Percentiles rank a stretch among this genome's conserved stretches.
Conservation (phyloP, 2,329 filamentous ascomycete species). For the Tolypocladium pustulatum region DNA sequence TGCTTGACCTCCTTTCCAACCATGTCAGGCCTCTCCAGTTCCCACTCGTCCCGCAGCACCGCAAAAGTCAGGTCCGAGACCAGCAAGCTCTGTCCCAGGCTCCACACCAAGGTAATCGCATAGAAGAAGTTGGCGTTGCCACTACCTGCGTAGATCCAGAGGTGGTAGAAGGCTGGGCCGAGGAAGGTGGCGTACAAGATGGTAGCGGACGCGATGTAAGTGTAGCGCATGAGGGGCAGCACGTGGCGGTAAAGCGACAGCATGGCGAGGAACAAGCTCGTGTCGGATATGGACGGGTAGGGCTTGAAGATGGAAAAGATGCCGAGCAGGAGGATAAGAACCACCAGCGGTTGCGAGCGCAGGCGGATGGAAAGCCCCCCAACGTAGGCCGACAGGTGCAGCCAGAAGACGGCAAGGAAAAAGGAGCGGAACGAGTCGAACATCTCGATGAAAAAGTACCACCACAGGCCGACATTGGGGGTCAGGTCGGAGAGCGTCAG, state of each 20-base stretch:
- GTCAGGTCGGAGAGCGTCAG: constrained; percentile 85
- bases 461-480: constrained; percentile 94
- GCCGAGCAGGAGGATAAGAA: constrained; percentile 73
- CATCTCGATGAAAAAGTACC: constrained; percentile 99
- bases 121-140: constrained; percentile 99
- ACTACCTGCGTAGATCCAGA: constrained; percentile 97
- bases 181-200: constrained; percentile 82
- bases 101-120: constrained; percentile 98
- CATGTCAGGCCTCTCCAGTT: constrained; percentile 83
- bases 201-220: constrained; percentile 73
- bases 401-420: constrained; percentile 96
- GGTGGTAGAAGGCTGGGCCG: constrained; percentile 88
- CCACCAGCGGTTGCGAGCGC: constrained; percentile 75
- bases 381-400: constrained; percentile 85
- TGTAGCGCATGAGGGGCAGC: constrained; percentile 88
- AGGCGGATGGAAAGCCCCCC: constrained; percentile 76
- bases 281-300: constrained; percentile 87
- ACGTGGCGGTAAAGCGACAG: constrained; percentile 83
- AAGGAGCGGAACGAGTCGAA: constrained; percentile 97
- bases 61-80: constrained; percentile 85
- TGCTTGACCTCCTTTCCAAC: constrained; percentile 78
- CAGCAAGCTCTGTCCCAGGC: constrained; percentile 74
- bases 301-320: constrained; percentile 95
- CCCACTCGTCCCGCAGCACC: constrained; percentile 84
- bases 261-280: constrained; percentile 73